phyloP scores from a whole-genome alignment of 2,329 filamentous ascomycete species.

The Diaporthe aspalathi region DNA sequence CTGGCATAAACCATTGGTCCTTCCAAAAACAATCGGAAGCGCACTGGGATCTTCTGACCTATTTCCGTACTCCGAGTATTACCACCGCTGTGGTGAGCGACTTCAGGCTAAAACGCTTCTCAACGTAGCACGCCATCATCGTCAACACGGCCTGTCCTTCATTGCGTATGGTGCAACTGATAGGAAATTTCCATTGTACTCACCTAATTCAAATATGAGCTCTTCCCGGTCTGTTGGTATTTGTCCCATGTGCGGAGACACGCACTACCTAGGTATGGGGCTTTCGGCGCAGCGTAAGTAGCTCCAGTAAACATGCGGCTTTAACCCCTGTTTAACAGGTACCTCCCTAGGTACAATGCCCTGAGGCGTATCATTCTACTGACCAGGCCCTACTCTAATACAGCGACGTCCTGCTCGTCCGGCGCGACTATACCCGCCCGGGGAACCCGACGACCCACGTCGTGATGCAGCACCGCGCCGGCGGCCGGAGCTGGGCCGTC shows the following conservation, averaged over 20 bases:
- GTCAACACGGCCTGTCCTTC: not conserved
- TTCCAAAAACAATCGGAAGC: not conserved
- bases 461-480: conserved; percentile 22
- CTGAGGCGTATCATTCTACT: not conserved
- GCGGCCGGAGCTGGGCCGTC: not conserved
- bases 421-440: not conserved
- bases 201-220: not conserved
- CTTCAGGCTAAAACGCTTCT: not conserved
- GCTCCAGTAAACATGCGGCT: not conserved
- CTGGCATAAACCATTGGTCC: not conserved
- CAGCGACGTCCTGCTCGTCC: conserved; percentile 19
- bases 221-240: not conserved
- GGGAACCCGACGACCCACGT: not conserved
- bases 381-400: not conserved
- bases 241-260: not conserved
- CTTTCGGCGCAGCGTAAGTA: conserved; percentile 6
- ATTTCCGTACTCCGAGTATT: not conserved
- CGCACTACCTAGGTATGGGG: not conserved
- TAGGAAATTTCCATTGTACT: too few species aligned
- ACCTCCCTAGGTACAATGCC: not conserved
- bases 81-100: not conserved
- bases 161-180: not conserved
- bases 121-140: too few species aligned
- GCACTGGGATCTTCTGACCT: too few species aligned
- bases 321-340: not conserved